Base-by-base conservation (phyloP, 2,329 filamentous ascomycete genomes). In the Dissoconium aciculare region DNA sequence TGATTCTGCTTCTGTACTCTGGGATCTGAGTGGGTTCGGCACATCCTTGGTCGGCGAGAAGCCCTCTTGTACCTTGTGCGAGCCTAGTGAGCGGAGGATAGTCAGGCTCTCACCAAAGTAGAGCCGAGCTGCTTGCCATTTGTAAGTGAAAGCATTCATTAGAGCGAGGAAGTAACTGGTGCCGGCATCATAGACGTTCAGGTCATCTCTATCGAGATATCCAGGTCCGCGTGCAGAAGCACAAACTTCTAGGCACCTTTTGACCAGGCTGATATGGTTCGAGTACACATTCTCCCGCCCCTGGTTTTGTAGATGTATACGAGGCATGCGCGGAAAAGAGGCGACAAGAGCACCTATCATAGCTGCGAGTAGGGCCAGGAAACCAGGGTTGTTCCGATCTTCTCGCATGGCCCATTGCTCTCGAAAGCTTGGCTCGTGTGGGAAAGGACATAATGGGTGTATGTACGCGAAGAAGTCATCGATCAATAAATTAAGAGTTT, bases 401-500 rank as follows among this genome's bases (percentile, higher is more conserved):
- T 79, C 70, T 17, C 78, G 65, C 32, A 66, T 66, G 5, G 64
- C 64, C 51, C 82, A 79, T 1, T 72, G 72, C 38, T 72, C 67
- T 13, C 78, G 68, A 51, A 85, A 84, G 3, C 76, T 78, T 0
- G 78, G 77, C 49, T 84, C 77, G 52, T 85, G 79, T 0, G 79
- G 79, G 34, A 85, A 84, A 0, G 79, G 79, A 35, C 70, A 71
- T 5, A 85, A 64, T 1, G 79, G 79, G 44, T 84, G 77, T 31
- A 84, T 76, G 50, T 83, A 83, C 11, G 75, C 82, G 56, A 84
- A 85, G 63, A 81, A 85, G 57, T 85, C 79, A 51, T 84, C 76
- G 34, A 85, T 69, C 11, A 84, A 62, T 2, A 76, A 64, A 44
- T 77, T 67, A 31, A 85, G 58, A 8, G 76, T 71, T 5, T 70